phyloP scores from a whole-genome alignment of 768 basidiomycete genomes.

The Mycena galopus region DNA sequence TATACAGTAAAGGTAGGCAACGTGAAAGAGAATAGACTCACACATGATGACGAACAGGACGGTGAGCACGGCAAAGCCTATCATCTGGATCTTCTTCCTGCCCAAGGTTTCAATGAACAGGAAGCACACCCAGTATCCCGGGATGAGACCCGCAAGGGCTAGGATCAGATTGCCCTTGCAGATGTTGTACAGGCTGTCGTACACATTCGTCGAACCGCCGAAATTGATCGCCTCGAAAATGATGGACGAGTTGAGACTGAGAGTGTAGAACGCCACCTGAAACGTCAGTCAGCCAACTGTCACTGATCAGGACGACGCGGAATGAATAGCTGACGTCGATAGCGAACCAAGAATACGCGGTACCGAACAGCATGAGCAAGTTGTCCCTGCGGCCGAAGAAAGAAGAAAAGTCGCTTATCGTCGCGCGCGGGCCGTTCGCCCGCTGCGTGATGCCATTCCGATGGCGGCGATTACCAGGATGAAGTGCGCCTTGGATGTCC shows the following conservation, averaged over 20 bases:
- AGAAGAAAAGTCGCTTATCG: conserved; percentile 70
- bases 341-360: conserved; percentile 90
- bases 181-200: conserved; percentile 70
- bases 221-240: conserved; percentile 83
- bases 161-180: conserved; percentile 83
- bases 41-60: conserved; percentile 77
- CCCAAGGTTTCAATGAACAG: conserved; percentile 83
- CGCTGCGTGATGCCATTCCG: conserved; percentile 55
- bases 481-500: conserved; percentile 80
- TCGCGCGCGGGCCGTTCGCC: conserved; percentile 77
- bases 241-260: conserved; percentile 85
- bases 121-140: conserved; percentile 78
- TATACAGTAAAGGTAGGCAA: not conserved
- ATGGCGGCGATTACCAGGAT: conserved; percentile 23
- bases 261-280: conserved; percentile 89
- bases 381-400: conserved; percentile 85
- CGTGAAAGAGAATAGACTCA: conserved; percentile 47
- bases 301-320: too few relatives aligned
- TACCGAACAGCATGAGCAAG: conserved; percentile 81
- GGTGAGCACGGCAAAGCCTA: conserved; percentile 80
- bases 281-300: not conserved
- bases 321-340: conserved; percentile 69
- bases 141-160: conserved; percentile 82
- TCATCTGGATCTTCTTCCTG: conserved; percentile 83
- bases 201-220: conserved; percentile 65